phyloP scores from a whole-genome alignment of 108 stramenopile genomes.

The Halocafeteria seosinensis region DNA sequence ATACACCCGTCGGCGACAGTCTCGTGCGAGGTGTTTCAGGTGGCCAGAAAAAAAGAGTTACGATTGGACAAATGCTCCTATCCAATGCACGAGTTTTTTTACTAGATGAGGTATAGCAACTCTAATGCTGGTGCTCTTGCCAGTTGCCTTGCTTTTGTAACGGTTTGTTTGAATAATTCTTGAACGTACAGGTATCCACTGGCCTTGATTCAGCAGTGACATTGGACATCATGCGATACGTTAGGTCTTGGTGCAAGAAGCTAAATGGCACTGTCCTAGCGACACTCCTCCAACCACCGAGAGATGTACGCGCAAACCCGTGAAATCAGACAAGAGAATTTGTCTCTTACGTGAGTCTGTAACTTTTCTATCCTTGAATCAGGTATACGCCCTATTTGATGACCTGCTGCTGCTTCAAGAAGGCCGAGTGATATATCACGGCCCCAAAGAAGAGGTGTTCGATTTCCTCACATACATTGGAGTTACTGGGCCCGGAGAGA shows the following conservation, averaged over 20 bases:
- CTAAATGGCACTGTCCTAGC: slow-evolving; percentile 30
- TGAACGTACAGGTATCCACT: slow-evolving; percentile 51
- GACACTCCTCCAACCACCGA: slow-evolving; percentile 63
- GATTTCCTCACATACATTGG: slow-evolving; percentile 43
- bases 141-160: no score
- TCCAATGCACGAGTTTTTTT: slow-evolving; percentile 21
- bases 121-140: no score
- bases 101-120: no score
- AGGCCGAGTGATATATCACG: slow-evolving; percentile 57
- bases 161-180: no score
- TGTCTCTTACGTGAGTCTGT: no score
- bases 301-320: no score
- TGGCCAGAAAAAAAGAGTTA: slow-evolving; percentile 66
- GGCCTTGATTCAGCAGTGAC: slow-evolving; percentile 59
- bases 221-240: slow-evolving; percentile 46
- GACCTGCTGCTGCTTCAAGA: slow-evolving; percentile 58
- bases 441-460: slow-evolving; percentile 43
- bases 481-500: slow-evolving; percentile 44
- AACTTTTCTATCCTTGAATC: no score
- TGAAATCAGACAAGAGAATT: no score
- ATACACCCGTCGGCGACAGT: slow-evolving; percentile 42
- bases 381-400: slow-evolving; percentile 71
- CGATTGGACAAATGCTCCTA: slow-evolving; percentile 56
- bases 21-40: slow-evolving; percentile 60
- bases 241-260: slow-evolving; percentile 24